These are phyloP conservation scores for Osmanthus fragrans DNA, from an alignment of 257 asterid genomes.

Conservation along the genomic window DNA sequence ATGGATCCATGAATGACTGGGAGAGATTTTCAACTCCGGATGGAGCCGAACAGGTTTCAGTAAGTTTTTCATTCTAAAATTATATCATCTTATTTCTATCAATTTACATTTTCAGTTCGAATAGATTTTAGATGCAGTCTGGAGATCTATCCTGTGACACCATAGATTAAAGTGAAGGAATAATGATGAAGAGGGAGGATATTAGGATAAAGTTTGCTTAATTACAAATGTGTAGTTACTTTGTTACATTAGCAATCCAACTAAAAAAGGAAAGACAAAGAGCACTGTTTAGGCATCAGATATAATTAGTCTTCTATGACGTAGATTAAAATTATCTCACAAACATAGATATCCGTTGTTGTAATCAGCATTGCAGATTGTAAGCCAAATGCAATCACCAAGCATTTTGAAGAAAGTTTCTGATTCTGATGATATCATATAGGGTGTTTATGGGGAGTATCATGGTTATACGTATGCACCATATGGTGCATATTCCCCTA, in stretches of 20 bases:
- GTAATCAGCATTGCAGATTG: not conserved
- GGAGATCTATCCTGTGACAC: not conserved
- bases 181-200: not conserved
- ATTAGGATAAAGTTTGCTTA: not conserved
- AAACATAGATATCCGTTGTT: not conserved
- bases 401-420: not conserved
- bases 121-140: not conserved
- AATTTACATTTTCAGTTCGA: not conserved
- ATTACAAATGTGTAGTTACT: not conserved
- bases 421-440: not conserved
- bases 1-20: constrained; percentile 40
- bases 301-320: not conserved
- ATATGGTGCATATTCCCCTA: constrained; percentile 34
- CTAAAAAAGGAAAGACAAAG: not conserved
- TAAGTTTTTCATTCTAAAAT: constrained; percentile 17
- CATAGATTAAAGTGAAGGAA: not conserved
- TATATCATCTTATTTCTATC: not conserved
- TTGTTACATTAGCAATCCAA: not conserved
- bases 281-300: not conserved
- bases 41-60: constrained; percentile 35
- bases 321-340: not conserved
- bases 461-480: constrained; percentile 40
- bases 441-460: constrained; percentile 43
- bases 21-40: constrained; percentile 33
- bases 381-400: not conserved